Percentiles rank a stretch among this genome's conserved stretches.
These are phyloP conservation scores for Asterochloris erici DNA, from an alignment of 139 green algal species.

Conservation along the genomic window DNA sequence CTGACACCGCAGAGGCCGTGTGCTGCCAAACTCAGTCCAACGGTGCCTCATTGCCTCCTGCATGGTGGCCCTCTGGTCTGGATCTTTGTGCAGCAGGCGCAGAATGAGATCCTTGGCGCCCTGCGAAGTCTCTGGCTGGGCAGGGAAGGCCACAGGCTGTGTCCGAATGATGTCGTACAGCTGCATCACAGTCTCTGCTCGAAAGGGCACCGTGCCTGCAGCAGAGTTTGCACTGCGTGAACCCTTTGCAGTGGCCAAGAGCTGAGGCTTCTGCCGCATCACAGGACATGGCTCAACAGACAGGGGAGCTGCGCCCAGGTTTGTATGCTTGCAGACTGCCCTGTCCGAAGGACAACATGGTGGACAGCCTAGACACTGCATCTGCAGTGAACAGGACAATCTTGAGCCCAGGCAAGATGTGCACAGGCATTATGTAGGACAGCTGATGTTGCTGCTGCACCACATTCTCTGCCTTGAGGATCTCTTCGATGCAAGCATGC, in stretches of 20 bases:
- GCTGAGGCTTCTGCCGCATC: not conserved
- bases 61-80: conserved; percentile 34
- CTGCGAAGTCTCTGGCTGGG: not conserved
- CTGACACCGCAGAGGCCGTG: conserved; percentile 3
- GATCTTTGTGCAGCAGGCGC: conserved; percentile 64
- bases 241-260: no score
- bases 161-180: conserved; percentile 23
- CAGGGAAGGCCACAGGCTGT: conserved; percentile 9
- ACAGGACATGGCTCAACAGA: not conserved
- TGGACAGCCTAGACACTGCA: no score
- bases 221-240: not conserved
- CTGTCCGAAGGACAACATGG: no score
- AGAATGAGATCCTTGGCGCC: conserved; percentile 45
- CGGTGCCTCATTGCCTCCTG: conserved; percentile 40
- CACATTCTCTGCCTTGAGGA: no score
- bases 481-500: no score
- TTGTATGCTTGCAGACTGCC: not conserved
- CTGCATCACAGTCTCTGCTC: conserved; percentile 25
- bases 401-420: no score
- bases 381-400: no score
- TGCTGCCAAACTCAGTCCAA: conserved; percentile 35
- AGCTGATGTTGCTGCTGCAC: no score
- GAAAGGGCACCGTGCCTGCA: conserved; percentile 49
- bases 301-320: not conserved
- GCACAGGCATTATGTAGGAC: no score